phyloP scores from a whole-genome alignment of 2,329 filamentous ascomycete species.

The Shiraia sp. region DNA sequence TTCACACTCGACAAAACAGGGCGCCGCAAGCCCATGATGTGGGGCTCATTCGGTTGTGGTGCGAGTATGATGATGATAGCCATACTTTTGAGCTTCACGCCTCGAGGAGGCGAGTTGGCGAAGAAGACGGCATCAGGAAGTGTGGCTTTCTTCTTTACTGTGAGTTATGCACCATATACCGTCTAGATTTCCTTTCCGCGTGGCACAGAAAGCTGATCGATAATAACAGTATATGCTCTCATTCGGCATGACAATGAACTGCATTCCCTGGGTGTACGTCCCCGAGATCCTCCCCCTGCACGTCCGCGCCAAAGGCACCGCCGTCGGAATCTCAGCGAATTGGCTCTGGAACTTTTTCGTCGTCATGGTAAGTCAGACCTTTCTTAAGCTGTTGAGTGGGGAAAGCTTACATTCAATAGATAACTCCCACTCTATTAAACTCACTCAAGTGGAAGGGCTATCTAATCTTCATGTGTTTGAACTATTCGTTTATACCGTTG shows the following conservation, averaged over 20 bases:
- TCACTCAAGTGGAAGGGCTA: constrained; percentile 57
- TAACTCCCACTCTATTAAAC: constrained; percentile 55
- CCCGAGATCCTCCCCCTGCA: constrained; percentile 57
- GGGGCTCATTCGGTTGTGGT: constrained; percentile 36
- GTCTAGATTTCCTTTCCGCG: no score
- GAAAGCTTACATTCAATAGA: no score
- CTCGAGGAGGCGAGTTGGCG: constrained; percentile 32
- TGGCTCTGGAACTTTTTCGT: constrained; percentile 57
- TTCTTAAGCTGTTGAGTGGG: no score
- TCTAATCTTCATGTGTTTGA: constrained; percentile 57
- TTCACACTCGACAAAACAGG: constrained; percentile 44
- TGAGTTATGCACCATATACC: constrained; percentile 14
- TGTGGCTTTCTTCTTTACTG: constrained; percentile 56
- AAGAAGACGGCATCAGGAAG: constrained; percentile 51
- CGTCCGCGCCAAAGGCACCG: constrained; percentile 55
- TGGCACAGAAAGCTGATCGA: no score
- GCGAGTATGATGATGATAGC: constrained; percentile 38
- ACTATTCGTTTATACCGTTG: constrained; percentile 51
- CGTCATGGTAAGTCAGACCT: no score
- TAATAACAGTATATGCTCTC: constrained; percentile 29
- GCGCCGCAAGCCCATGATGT: constrained; percentile 37
- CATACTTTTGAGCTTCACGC: constrained; percentile 51
- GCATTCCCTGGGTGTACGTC: constrained; percentile 55
- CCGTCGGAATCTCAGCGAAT: constrained; percentile 54
- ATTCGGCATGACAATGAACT: constrained; percentile 30